Percentiles rank a stretch among this genome's conserved stretches.
Evolutionary conservation across 225 moss, liverwort and hornwort species (phyloP).

Genomic region (Pseudisothecium myosuroides): DNA sequence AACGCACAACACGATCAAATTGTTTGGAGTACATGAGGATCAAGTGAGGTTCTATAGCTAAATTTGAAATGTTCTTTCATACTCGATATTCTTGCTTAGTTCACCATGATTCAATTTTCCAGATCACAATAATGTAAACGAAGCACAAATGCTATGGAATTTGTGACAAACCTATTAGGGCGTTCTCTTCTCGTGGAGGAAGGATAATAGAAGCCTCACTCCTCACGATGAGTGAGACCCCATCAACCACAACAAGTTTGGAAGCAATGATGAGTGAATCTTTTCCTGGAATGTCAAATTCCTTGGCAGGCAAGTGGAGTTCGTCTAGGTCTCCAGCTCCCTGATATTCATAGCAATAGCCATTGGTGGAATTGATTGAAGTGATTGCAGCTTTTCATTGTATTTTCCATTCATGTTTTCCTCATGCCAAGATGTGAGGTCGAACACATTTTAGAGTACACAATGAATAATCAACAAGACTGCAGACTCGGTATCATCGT

Average conservation of each 20-base stretch:
- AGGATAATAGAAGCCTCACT: not conserved
- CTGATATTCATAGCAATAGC: not conserved
- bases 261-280: not conserved
- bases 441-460: not conserved
- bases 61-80: not conserved
- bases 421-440: not conserved
- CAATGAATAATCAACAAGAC: not conserved
- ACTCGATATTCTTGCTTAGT: not conserved
- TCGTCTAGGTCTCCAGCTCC: not conserved
- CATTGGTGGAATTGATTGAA: not conserved
- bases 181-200: not conserved
- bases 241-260: not conserved
- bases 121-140: not conserved
- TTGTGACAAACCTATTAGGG: not conserved
- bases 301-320: not conserved
- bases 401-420: not conserved
- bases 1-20: not conserved
- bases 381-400: not conserved
- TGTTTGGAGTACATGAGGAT: not conserved
- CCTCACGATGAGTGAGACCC: not conserved
- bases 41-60: not conserved
- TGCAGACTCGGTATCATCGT: not conserved
- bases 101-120: not conserved
- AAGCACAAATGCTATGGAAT: not conserved
- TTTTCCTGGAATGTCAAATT: not conserved